A percentile compares a stretch with the other conserved stretches of the same genome.
phyloP scores from a whole-genome alignment of 2,329 filamentous ascomycete species.

The Coniosporium tulheliwenetii region DNA sequence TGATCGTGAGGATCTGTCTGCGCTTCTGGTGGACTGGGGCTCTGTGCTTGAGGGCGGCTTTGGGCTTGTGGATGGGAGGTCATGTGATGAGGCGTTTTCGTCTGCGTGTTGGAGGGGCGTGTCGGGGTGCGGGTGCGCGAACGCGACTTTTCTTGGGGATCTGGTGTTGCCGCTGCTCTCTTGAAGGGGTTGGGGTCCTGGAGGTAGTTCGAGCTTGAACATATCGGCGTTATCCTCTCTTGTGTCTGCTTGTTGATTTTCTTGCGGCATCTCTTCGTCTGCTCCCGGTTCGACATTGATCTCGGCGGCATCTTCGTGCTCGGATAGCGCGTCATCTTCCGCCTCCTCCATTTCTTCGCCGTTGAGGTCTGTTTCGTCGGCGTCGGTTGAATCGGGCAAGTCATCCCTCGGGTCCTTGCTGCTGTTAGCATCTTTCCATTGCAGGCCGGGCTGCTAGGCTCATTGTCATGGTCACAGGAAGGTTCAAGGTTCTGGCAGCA shows the following conservation, averaged over 20 bases:
- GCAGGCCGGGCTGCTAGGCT: slow-evolving; percentile 12
- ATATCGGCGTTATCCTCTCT: slow-evolving; percentile 9
- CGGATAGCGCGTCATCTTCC: neutral
- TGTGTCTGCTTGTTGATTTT: slow-evolving; percentile 3
- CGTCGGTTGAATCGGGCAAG: neutral
- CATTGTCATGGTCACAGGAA: slow-evolving; percentile 30
- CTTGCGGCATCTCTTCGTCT: slow-evolving; percentile 7
- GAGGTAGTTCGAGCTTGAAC: slow-evolving; percentile 18
- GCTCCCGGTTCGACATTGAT: slow-evolving; percentile 10
- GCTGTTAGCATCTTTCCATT: slow-evolving; percentile 5
- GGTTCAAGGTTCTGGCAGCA: slow-evolving; percentile 8
- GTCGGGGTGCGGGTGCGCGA: slow-evolving; percentile 13
- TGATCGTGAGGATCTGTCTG: neutral
- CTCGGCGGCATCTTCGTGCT: slow-evolving; percentile 10
- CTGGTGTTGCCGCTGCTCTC: slow-evolving; percentile 19
- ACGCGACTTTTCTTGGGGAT: slow-evolving; percentile 21
- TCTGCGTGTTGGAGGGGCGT: slow-evolving; percentile 7
- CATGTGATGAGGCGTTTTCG: slow-evolving; percentile 12
- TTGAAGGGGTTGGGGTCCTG: slow-evolving; percentile 14
- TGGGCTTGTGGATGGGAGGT: slow-evolving; percentile 1
- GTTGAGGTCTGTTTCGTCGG: neutral
- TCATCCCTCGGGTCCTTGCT: slow-evolving; percentile 12
- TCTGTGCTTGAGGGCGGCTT: slow-evolving; percentile 1
- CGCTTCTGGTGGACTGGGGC: slow-evolving; percentile 1
- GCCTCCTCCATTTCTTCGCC: neutral